These are phyloP conservation scores for Calonectria hongkongensis DNA, from an alignment of 2,329 filamentous ascomycete genomes.

Conservation along the genomic window DNA sequence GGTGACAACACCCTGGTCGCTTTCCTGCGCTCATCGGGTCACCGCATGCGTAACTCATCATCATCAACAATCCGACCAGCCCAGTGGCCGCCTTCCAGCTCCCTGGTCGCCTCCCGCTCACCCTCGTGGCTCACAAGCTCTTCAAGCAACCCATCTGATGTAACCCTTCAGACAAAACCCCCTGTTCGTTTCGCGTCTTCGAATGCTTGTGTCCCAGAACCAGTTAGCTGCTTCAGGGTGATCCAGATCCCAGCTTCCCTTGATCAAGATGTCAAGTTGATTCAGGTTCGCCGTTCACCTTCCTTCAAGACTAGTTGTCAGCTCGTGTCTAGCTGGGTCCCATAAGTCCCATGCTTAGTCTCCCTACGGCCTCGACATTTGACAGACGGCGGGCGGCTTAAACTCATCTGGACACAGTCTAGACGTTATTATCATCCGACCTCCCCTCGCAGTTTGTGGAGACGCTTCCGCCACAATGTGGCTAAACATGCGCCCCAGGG, in stretches of 20 bases:
- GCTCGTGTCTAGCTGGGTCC: constrained; percentile 27
- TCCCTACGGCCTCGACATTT: constrained; percentile 14
- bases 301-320: constrained; percentile 11
- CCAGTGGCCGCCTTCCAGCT: constrained; percentile 27
- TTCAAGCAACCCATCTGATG: constrained; percentile 30
- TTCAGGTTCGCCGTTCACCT: constrained; percentile 28
- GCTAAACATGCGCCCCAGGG: constrained; percentile 13
- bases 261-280: constrained; percentile 36
- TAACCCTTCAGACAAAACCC: constrained; percentile 40
- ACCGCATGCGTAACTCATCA: constrained; percentile 30
- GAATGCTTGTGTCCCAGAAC: constrained; percentile 34
- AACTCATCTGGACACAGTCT: neutral
- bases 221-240: constrained; percentile 38
- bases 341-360: constrained; percentile 12
- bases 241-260: constrained; percentile 35
- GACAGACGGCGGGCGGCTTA: constrained; percentile 21
- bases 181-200: constrained; percentile 36
- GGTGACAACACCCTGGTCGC: neutral
- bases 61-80: constrained; percentile 16
- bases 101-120: constrained; percentile 6
- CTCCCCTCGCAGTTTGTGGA: neutral
- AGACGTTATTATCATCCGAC: constrained; percentile 27
- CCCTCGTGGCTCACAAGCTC: constrained; percentile 28
- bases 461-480: constrained; percentile 18
- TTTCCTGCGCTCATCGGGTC: constrained; percentile 15